Conservation (phyloP, 1,284 basidiomycete species). For the Kwoniella shivajii region DNA sequence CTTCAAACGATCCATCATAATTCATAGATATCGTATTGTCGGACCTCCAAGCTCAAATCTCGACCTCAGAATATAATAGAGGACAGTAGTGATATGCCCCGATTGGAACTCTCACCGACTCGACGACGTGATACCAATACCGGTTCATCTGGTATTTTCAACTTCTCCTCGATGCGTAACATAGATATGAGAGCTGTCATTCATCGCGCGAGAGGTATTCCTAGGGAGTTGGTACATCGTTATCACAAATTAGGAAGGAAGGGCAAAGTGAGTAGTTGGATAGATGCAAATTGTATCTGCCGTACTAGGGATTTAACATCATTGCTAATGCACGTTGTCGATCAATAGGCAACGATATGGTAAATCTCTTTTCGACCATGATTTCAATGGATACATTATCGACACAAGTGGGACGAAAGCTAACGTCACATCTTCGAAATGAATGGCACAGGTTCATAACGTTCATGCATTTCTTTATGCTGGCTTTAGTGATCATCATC, state of each 20-base stretch:
- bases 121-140: constrained; percentile 6
- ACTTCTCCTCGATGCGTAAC: neutral
- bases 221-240: constrained; percentile 18
- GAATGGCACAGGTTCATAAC: constrained; percentile 28
- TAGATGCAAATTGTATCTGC: neutral
- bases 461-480: constrained; percentile 27
- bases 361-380: too few relatives aligned
- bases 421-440: neutral
- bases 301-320: constrained; percentile 1
- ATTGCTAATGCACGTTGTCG: neutral
- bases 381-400: too few relatives aligned
- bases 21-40: too few relatives aligned
- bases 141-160: neutral
- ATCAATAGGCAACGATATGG: constrained; percentile 33
- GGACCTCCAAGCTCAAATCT: too few relatives aligned
- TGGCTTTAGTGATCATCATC: constrained; percentile 42
- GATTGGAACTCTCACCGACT: constrained; percentile 19
- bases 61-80: too few relatives aligned
- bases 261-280: constrained; percentile 34
- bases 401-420: too few relatives aligned
- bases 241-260: constrained; percentile 37
- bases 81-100: too few relatives aligned
- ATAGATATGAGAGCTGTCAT: constrained; percentile 1
- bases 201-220: constrained; percentile 14
- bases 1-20: too few relatives aligned